Evolutionary conservation across 305 asterid genomes (phyloP).

Genomic region (Caryopteris hybrid): DNA sequence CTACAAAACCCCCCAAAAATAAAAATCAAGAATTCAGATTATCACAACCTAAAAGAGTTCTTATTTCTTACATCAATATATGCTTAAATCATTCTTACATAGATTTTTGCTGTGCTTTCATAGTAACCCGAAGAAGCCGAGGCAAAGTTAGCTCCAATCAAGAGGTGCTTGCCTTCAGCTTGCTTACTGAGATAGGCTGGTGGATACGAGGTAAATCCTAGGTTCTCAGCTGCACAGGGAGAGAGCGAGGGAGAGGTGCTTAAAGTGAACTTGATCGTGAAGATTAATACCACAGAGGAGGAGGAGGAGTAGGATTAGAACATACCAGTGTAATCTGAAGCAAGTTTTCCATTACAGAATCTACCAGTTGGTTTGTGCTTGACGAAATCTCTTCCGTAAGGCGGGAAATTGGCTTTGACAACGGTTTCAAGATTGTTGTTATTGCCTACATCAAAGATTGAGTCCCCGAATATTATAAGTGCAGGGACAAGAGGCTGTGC

Average conservation of each 20-base stretch:
- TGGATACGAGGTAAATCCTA: slow-evolving; percentile 78
- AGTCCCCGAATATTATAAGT: slow-evolving; percentile 67
- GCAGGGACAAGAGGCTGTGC: slow-evolving; percentile 83
- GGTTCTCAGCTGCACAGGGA: slow-evolving; percentile 62
- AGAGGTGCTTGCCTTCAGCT: slow-evolving; percentile 49
- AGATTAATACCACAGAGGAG: no score
- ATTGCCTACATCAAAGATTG: slow-evolving; percentile 76
- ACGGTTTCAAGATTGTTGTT: slow-evolving; percentile 75
- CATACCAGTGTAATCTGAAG: slow-evolving; percentile 79
- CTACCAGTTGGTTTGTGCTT: slow-evolving; percentile 69
- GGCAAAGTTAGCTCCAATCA: slow-evolving; percentile 83
- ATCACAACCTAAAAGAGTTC: not conserved
- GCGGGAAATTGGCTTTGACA: slow-evolving; percentile 75
- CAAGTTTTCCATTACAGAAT: slow-evolving; percentile 90
- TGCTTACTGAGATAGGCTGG: slow-evolving; percentile 61
- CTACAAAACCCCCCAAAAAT: slow-evolving; percentile 40
- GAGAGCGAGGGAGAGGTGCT: not conserved
- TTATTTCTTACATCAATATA: not conserved
- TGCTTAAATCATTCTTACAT: slow-evolving; percentile 32
- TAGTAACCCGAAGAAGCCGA: slow-evolving; percentile 88
- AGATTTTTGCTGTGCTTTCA: slow-evolving; percentile 60
- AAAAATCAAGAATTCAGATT: not conserved
- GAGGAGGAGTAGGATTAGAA: no score
- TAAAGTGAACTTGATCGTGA: no score
- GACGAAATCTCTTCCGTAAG: slow-evolving; percentile 79